Percentiles rank a stretch among this genome's conserved stretches.
These are phyloP conservation scores for Blastobotrys terrestris DNA, from an alignment of 805 yeast species.

Conservation along the genomic window DNA sequence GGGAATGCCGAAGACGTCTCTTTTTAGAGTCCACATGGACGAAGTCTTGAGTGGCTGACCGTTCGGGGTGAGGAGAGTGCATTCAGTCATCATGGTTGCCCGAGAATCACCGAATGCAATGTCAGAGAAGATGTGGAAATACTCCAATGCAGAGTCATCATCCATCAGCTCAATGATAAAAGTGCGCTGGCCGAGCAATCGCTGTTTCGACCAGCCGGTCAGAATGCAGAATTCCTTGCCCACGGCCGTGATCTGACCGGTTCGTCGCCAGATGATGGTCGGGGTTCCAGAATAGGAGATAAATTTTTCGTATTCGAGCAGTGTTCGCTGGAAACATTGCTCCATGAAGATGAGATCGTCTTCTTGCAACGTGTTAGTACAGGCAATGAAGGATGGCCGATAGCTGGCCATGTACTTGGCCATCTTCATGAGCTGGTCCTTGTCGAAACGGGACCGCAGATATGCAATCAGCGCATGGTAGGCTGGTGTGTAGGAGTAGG, in stretches of 20 bases:
- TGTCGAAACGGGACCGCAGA: conserved; percentile 62
- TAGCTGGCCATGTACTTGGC: conserved; percentile 85
- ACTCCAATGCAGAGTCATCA: conserved; percentile 78
- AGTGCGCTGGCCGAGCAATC: conserved; percentile 39
- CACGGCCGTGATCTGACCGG: conserved; percentile 91
- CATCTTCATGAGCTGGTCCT: conserved; percentile 67
- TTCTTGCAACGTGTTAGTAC: conserved; percentile 80
- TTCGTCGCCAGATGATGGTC: conserved; percentile 90
- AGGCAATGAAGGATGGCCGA: conserved; percentile 88
- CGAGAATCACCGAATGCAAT: conserved; percentile 88
- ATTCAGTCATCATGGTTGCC: conserved; percentile 83
- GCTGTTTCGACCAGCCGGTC: conserved; percentile 83
- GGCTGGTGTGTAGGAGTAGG: conserved; percentile 87
- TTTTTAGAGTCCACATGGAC: conserved; percentile 85
- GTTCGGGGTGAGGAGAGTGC: conserved; percentile 54
- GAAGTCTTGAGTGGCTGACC: conserved; percentile 54
- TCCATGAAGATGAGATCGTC: conserved; percentile 93
- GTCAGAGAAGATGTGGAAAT: conserved; percentile 75
- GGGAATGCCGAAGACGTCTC: conserved; percentile 95
- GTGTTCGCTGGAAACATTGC: conserved; percentile 89
- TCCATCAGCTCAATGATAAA: conserved; percentile 67
- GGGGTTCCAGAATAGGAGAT: conserved; percentile 87
- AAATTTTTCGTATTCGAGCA: conserved; percentile 81
- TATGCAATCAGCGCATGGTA: conserved; percentile 77
- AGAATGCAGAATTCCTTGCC: conserved; percentile 89